phyloP scores from a whole-genome alignment of 176 grass and related monocot species.

The Musa beccarii region DNA sequence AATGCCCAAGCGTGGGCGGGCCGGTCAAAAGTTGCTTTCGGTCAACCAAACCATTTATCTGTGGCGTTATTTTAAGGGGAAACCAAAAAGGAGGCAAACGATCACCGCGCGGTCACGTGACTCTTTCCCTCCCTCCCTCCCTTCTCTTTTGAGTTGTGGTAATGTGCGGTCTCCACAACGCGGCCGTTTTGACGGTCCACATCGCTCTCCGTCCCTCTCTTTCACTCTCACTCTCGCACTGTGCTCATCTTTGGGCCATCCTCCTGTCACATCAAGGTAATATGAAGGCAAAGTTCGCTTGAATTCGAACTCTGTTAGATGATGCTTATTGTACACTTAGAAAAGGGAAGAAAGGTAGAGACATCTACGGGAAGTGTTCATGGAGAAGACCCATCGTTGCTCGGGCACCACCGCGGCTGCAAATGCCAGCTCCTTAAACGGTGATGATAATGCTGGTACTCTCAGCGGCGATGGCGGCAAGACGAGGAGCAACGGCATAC shows the following conservation, averaged over 20 bases:
- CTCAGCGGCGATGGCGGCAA: not conserved
- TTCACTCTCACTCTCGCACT: not conserved
- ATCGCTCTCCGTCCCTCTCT: not conserved
- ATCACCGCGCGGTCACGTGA: not conserved
- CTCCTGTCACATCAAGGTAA: too few species aligned
- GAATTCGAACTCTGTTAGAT: too few species aligned
- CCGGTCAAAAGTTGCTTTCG: not conserved
- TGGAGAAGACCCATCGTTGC: slow-evolving; percentile 4
- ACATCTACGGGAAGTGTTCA: not conserved
- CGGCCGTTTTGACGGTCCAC: not conserved
- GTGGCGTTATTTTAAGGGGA: not conserved
- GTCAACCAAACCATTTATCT: not conserved
- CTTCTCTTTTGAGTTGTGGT: not conserved
- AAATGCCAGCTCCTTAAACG: not conserved
- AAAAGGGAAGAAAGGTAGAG: too few species aligned
- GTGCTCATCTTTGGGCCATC: too few species aligned
- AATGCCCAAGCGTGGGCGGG: not conserved
- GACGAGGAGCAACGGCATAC: not conserved
- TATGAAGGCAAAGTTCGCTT: too few species aligned
- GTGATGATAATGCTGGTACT: not conserved
- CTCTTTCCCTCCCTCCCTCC: not conserved
- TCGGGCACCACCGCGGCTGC: not conserved
- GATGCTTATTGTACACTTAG: too few species aligned
- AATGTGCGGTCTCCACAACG: not conserved
- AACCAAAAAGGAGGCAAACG: not conserved